Evolutionary conservation across 1,139 yeast genomes (phyloP).

Genomic region (Suhomyces guaymorum): DNA sequence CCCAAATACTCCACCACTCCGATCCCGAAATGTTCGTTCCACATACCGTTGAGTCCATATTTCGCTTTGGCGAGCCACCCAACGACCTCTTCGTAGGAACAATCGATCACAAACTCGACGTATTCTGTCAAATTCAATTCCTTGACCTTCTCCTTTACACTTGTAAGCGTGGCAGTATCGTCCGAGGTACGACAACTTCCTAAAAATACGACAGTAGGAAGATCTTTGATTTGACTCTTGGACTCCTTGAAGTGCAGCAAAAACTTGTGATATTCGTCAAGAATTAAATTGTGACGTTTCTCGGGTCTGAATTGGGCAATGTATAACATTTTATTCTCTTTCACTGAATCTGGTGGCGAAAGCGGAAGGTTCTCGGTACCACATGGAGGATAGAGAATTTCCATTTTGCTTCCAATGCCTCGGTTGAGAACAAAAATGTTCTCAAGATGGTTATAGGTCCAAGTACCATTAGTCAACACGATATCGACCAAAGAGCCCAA

Average conservation of each 20-base stretch:
- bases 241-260: conserved; percentile 25
- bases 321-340: conserved; percentile 65
- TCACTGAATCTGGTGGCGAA: conserved; percentile 17
- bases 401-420: conserved; percentile 26
- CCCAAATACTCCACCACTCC: conserved; percentile 94
- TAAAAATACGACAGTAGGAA: conserved; percentile 64
- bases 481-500: conserved; percentile 69
- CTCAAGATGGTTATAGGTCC: conserved; percentile 80
- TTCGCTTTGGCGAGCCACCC: conserved; percentile 57
- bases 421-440: conserved; percentile 55
- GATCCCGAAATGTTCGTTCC: conserved; percentile 99
- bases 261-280: conserved; percentile 62
- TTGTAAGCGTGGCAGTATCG: conserved; percentile 62
- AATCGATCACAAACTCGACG: conserved; percentile 73
- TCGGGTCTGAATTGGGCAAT: conserved; percentile 96
- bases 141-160: conserved; percentile 47
- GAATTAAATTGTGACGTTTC: conserved; percentile 77
- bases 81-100: conserved; percentile 66
- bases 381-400: conserved; percentile 83
- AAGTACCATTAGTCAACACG: conserved; percentile 80
- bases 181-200: conserved; percentile 79
- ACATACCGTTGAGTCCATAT: conserved; percentile 93
- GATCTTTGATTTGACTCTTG: conserved; percentile 20
- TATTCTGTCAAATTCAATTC: conserved; percentile 48
- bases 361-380: conserved; percentile 55